Percentiles rank a stretch among this genome's conserved stretches.
These are phyloP conservation scores for Neolentinus lepideus DNA, from an alignment of 1,284 basidiomycete genomes.

Conservation along the genomic window DNA sequence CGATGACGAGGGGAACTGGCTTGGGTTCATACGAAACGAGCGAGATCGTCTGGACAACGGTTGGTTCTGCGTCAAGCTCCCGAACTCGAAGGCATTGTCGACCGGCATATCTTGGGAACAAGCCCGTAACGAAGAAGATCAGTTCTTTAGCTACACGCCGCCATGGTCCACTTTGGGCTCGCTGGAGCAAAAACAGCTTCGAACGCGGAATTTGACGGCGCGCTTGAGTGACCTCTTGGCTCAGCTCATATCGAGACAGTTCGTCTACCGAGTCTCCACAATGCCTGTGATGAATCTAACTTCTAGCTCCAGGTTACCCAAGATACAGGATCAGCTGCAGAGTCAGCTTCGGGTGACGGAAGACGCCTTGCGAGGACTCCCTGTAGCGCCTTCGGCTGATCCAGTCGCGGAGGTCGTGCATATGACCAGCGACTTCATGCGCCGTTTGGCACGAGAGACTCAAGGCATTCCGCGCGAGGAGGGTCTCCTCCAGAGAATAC, in stretches of 20 bases:
- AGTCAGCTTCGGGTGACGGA: slow-evolving; percentile 34
- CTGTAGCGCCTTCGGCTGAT: slow-evolving; percentile 44
- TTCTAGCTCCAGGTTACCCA: slow-evolving; percentile 44
- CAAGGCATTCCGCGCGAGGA: slow-evolving; percentile 42
- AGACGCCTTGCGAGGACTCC: slow-evolving; percentile 30
- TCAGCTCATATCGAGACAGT: slow-evolving; percentile 52
- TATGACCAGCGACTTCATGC: slow-evolving; percentile 37
- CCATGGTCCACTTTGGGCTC: slow-evolving; percentile 52
- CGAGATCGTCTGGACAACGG: slow-evolving; percentile 49
- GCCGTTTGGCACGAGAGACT: slow-evolving; percentile 35
- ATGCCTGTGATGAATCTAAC: background rate
- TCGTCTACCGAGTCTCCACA: slow-evolving; percentile 6
- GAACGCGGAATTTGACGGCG: slow-evolving; percentile 47
- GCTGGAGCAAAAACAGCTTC: slow-evolving; percentile 41
- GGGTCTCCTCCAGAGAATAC: slow-evolving; percentile 48
- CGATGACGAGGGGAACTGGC: slow-evolving; percentile 57
- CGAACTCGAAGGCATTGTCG: slow-evolving; percentile 46
- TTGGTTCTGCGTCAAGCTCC: slow-evolving; percentile 74
- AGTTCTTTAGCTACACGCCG: slow-evolving; percentile 53
- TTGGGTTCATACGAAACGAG: slow-evolving; percentile 50
- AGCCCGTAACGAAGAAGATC: slow-evolving; percentile 53
- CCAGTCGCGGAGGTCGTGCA: slow-evolving; percentile 46
- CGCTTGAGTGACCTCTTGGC: slow-evolving; percentile 49
- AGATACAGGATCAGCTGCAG: slow-evolving; percentile 45
- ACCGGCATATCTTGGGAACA: slow-evolving; percentile 50